Base-by-base conservation (phyloP, 2,329 filamentous ascomycete species). In the Myriosclerotinia scirpicola region DNA sequence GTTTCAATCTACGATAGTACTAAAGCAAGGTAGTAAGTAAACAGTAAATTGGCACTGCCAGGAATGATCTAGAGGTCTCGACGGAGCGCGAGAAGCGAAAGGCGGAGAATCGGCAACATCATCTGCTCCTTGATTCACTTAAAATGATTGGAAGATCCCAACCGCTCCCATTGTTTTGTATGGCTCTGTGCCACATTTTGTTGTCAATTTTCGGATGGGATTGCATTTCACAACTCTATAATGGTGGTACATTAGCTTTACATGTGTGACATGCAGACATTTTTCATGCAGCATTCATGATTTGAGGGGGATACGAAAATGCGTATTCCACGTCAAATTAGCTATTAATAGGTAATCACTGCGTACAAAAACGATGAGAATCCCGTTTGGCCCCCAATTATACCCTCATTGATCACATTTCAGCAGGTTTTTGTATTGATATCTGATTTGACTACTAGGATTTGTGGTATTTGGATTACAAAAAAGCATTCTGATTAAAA, bases 401-500 rank as follows among this genome's bases (percentile, higher is more conserved):
- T 44, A 44, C 44, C 9, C 17, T 48, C 8, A 60, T 7, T 8
- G 1, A 26, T 61, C 58, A 61, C 44, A 60, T 60, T 50, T 36
- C 14, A 38, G 20, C 17, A 12, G 20, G 8, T 61, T 61, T 61
- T 60, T 14, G 12, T 38, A 38, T 50, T 61, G 58, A 38, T 54
- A 66, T 53, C 42, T 63, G 46, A 44, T 61, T 60, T 67, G 64
- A 44, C 30, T 56, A 66, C 64, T 61, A 67, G 58, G 64, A 54
- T 56, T 64, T 15, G 50, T 61, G 56, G 36, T 56, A 65, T 65
- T 67, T 70, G 69, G 69, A 74, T 75, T 75, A 75, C 72, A 74
- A 74, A 74, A 71, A 72, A 70, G 71, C 64, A 73, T 64, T 66
- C 70, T 72, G 72, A 73, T 71, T 75, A 70, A 75, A 72, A 68